These are phyloP conservation scores for Proliferodiscus dingleyae DNA, from an alignment of 2,329 filamentous ascomycete genomes.

Conservation along the genomic window DNA sequence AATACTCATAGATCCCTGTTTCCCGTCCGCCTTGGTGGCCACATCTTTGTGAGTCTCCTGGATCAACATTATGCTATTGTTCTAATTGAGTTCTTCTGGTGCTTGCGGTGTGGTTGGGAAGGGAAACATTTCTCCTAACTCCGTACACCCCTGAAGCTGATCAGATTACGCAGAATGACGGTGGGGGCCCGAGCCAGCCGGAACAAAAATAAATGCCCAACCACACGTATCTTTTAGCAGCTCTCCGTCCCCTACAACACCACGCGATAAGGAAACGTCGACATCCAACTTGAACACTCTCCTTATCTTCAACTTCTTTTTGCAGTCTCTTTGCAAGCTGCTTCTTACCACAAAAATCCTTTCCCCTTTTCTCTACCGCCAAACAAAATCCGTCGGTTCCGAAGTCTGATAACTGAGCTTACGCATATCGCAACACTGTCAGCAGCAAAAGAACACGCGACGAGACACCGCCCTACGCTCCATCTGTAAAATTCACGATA, in stretches of 20 bases:
- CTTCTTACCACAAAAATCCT: constrained; percentile 2
- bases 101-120: too few relatives aligned
- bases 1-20: constrained; percentile 48
- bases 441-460: constrained; percentile 14
- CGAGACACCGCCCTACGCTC: constrained; percentile 10
- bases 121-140: too few relatives aligned
- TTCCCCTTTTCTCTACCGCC: background rate
- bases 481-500: constrained; percentile 9
- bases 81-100: background rate
- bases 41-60: constrained; percentile 56
- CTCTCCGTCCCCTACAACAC: background rate
- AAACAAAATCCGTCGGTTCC: background rate
- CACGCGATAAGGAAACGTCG: constrained; percentile 6
- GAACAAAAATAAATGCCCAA: too few relatives aligned
- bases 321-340: background rate
- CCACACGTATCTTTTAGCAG: too few relatives aligned
- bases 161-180: background rate
- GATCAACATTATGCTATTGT: constrained; percentile 47
- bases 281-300: constrained; percentile 23
- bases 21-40: constrained; percentile 51
- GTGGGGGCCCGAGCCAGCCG: too few relatives aligned
- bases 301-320: constrained; percentile 12
- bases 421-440: constrained; percentile 4
- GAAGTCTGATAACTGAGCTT: background rate
- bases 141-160: constrained; percentile 3